Percentiles rank a stretch among this genome's conserved stretches.
These are phyloP conservation scores for Trichophaea hybrida DNA, from an alignment of 2,329 filamentous ascomycete species.

Conservation along the genomic window DNA sequence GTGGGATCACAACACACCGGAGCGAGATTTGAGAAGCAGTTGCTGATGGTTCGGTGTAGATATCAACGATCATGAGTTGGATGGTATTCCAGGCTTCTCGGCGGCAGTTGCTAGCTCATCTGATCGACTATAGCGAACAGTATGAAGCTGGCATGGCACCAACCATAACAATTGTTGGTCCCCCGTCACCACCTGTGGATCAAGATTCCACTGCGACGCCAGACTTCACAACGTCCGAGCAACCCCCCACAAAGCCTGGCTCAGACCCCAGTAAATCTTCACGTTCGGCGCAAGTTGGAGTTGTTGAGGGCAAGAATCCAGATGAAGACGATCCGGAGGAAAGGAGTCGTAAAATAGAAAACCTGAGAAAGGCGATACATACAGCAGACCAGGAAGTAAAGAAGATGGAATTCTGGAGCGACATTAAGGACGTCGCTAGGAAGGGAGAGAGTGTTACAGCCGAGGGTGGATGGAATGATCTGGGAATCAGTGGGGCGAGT, in stretches of 20 bases:
- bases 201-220: not conserved
- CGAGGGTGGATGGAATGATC: conserved; percentile 9
- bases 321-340: conserved; percentile 34
- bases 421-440: conserved; percentile 55
- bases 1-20: conserved; percentile 29
- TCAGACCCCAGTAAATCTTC: not conserved
- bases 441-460: conserved; percentile 32
- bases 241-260: not conserved
- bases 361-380: conserved; percentile 56
- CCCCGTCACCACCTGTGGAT: conserved; percentile 26
- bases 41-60: conserved; percentile 32
- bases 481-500: conserved; percentile 2
- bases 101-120: conserved; percentile 54
- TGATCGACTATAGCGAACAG: conserved; percentile 37
- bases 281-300: not conserved
- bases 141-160: conserved; percentile 2
- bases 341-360: conserved; percentile 40
- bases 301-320: conserved; percentile 22
- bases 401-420: conserved; percentile 75
- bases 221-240: not conserved
- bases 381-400: conserved; percentile 70
- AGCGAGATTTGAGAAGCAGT: not conserved
- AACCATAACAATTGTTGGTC: conserved; percentile 3
- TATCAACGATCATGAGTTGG: conserved; percentile 71
- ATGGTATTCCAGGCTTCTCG: conserved; percentile 85